Evolutionary conservation across 2,329 filamentous ascomycete genomes (phyloP).

Genomic region (Aspergillus costaricaensis): DNA sequence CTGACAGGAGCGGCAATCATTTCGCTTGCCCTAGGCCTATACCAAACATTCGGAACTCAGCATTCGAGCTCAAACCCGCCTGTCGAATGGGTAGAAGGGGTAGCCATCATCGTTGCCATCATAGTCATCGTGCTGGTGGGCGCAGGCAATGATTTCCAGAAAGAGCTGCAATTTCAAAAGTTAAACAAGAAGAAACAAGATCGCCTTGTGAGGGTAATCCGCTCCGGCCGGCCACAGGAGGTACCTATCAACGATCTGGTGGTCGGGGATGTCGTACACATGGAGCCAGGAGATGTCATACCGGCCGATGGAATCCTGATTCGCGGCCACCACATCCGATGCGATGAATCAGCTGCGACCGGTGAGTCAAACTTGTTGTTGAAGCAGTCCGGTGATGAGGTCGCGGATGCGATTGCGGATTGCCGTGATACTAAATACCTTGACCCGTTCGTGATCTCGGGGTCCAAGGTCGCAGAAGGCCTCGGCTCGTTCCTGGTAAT

Average conservation of each 20-base stretch:
- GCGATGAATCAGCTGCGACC: slow-evolving; percentile 26
- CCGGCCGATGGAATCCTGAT: slow-evolving; percentile 65
- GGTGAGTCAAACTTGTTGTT: slow-evolving; percentile 21
- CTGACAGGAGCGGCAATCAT: slow-evolving; percentile 68
- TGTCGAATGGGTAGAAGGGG: slow-evolving; percentile 73
- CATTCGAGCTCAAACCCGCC: slow-evolving; percentile 26
- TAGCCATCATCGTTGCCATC: slow-evolving; percentile 70
- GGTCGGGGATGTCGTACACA: slow-evolving; percentile 23
- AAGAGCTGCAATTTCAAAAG: slow-evolving; percentile 67
- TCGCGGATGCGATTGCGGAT: slow-evolving; percentile 41
- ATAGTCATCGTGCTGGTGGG: slow-evolving; percentile 70
- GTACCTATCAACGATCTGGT: slow-evolving; percentile 53
- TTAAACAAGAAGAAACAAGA: slow-evolving; percentile 70
- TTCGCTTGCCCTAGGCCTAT: slow-evolving; percentile 71
- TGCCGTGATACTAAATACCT: slow-evolving; percentile 6
- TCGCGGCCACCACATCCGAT: slow-evolving; percentile 54
- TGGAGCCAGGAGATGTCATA: slow-evolving; percentile 62
- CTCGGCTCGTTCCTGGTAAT: slow-evolving; percentile 73
- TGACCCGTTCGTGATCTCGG: slow-evolving; percentile 76
- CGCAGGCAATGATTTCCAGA: slow-evolving; percentile 71
- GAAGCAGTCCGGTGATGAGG: slow-evolving; percentile 14
- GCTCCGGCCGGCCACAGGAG: slow-evolving; percentile 67
- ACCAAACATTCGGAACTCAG: slow-evolving; percentile 42
- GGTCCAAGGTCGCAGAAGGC: slow-evolving; percentile 71
- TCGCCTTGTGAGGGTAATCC: slow-evolving; percentile 61